These are phyloP conservation scores for Paraphysoderma sedebokerense DNA, from an alignment of 371 early-diverging fungal genomes.

Conservation along the genomic window DNA sequence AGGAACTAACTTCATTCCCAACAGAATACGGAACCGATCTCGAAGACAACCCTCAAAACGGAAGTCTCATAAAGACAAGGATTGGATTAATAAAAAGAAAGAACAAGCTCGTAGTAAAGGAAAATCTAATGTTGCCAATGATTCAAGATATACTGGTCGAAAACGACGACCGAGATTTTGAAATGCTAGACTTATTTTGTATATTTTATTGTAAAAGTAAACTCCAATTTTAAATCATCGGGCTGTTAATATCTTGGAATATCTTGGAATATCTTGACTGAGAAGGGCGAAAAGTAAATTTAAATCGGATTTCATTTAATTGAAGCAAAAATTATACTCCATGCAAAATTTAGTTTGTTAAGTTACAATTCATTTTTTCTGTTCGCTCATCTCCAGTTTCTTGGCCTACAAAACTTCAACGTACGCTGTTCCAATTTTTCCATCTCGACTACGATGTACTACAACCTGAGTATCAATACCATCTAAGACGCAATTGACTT, in stretches of 20 bases:
- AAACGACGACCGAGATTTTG: slow-evolving; percentile 73
- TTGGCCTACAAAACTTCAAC: no score
- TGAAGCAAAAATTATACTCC: no score
- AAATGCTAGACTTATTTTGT: no score
- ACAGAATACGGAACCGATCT: slow-evolving; percentile 7
- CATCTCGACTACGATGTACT: not conserved
- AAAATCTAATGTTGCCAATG: slow-evolving; percentile 58
- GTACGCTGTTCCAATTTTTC: not conserved
- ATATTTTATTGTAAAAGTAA: no score
- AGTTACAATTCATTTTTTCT: no score
- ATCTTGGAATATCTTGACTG: no score
- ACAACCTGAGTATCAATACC: not conserved
- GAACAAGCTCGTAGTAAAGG: slow-evolving; percentile 66
- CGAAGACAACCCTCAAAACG: slow-evolving; percentile 25
- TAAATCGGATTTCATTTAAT: no score
- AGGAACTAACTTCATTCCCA: slow-evolving; percentile 10
- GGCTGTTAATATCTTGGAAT: no score
- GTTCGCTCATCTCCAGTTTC: no score
- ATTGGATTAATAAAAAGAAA: slow-evolving; percentile 88
- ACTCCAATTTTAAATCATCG: no score
- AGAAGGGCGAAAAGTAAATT: no score
- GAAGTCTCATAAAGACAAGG: slow-evolving; percentile 58
- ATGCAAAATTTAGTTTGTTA: no score
- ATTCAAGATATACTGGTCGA: slow-evolving; percentile 92
- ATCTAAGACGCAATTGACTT: not conserved